These are phyloP conservation scores for Neocatenulostroma microsporum DNA, from an alignment of 2,329 filamentous ascomycete genomes.

Conservation along the genomic window DNA sequence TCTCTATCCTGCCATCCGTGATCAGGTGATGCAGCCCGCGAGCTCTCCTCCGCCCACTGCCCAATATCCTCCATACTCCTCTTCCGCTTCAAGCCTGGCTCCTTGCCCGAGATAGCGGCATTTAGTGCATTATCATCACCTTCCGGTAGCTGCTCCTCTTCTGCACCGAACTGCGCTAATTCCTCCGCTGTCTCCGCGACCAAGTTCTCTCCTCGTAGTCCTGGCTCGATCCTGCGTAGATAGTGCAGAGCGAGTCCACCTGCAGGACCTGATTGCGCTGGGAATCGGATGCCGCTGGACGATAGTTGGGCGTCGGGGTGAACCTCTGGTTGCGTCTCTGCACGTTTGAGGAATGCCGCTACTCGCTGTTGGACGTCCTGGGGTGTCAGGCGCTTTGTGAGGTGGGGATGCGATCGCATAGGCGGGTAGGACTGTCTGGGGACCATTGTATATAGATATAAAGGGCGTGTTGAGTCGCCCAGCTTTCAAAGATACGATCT, in stretches of 20 bases:
- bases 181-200: conserved; percentile 33
- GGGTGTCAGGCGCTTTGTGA: conserved; percentile 25
- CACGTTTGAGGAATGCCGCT: conserved; percentile 34
- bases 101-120: conserved; percentile 8
- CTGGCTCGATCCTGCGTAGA: conserved; percentile 45
- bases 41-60: conserved; percentile 7
- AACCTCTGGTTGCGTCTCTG: conserved; percentile 36
- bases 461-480: background rate
- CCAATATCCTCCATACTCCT: conserved; percentile 14
- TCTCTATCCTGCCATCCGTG: conserved; percentile 36
- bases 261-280: conserved; percentile 34
- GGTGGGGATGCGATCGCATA: conserved; percentile 25
- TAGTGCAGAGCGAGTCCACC: conserved; percentile 47
- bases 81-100: conserved; percentile 19
- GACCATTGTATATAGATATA: conserved; percentile 8
- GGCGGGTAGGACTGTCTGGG: conserved; percentile 27
- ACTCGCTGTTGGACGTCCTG: conserved; percentile 30
- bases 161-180: conserved; percentile 32
- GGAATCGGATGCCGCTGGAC: conserved; percentile 35
- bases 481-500: no score
- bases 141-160: conserved; percentile 11
- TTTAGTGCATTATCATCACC: conserved; percentile 23
- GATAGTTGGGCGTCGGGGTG: conserved; percentile 43
- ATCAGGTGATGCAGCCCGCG: conserved; percentile 7
- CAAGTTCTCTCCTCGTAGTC: conserved; percentile 45